These are phyloP conservation scores for Acanthamoeba castellanii DNA, from an alignment of 208 protist genomes.

Conservation along the genomic window DNA sequence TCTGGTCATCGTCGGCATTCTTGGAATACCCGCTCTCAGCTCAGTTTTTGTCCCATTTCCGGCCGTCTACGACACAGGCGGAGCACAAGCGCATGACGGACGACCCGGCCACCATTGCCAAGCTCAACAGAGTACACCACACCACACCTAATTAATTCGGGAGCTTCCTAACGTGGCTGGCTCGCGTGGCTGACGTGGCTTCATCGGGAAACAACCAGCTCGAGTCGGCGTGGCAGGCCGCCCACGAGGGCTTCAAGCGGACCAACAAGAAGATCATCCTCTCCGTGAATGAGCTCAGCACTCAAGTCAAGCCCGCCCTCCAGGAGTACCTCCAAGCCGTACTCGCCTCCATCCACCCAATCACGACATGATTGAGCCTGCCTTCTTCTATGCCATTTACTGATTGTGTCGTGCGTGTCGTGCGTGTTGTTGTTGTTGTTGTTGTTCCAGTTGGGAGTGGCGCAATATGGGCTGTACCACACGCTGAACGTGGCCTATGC, in stretches of 20 bases:
- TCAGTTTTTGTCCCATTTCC: too few species aligned
- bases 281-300: background rate
- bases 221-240: background rate
- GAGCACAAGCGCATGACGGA: slow-evolving; percentile 7
- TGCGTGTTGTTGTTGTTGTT: background rate
- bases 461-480: slow-evolving; percentile 26
- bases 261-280: slow-evolving; percentile 48
- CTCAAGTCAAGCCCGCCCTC: slow-evolving; percentile 28
- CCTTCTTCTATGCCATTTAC: background rate
- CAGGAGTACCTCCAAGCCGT: background rate
- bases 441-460: background rate
- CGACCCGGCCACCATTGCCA: background rate
- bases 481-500: slow-evolving; percentile 40
- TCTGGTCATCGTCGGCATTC: too few species aligned
- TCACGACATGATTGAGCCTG: background rate
- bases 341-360: background rate
- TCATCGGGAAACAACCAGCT: too few species aligned
- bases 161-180: too few species aligned
- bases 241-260: slow-evolving; percentile 35
- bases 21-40: too few species aligned
- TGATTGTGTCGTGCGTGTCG: background rate
- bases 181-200: too few species aligned
- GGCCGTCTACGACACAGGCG: too few species aligned
- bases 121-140: background rate
- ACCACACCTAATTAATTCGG: too few species aligned